phyloP scores from a whole-genome alignment of 352 stramenopile species.

The Peronosclerospora sorghi region DNA sequence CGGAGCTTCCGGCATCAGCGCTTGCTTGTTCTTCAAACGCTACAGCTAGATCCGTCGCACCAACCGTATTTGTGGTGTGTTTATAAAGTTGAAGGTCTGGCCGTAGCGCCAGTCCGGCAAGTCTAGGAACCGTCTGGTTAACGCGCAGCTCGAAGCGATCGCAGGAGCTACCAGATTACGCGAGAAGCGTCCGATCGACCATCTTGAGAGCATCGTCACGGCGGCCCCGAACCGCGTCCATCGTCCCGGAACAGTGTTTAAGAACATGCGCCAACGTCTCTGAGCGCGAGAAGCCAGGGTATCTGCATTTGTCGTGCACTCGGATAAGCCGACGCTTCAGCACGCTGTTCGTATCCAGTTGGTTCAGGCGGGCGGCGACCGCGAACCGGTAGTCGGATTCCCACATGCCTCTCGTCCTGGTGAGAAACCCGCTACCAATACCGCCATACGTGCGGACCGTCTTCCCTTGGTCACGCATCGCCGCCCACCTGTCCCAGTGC shows the following conservation, averaged over 20 bases:
- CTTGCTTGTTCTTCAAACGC: neutral
- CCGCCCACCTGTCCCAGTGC: neutral
- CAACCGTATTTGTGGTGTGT: constrained; percentile 3
- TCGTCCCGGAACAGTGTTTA: constrained; percentile 7
- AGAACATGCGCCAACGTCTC: constrained; percentile 6
- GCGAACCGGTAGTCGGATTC: constrained; percentile 12
- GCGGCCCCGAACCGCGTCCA: neutral
- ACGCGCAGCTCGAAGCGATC: constrained; percentile 3
- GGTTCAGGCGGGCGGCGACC: constrained; percentile 6
- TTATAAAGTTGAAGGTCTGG: constrained; percentile 6
- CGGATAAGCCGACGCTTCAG: no score
- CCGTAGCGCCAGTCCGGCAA: neutral
- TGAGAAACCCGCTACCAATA: constrained; percentile 5
- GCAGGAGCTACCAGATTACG: neutral
- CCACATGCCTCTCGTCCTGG: constrained; percentile 1
- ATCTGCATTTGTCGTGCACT: no score
- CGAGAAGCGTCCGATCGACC: constrained; percentile 4
- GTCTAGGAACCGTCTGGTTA: constrained; percentile 7
- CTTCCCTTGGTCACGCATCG: constrained; percentile 2
- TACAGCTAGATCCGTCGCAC: constrained; percentile 1
- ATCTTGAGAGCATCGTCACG: constrained; percentile 9
- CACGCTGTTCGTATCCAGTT: constrained; percentile 2
- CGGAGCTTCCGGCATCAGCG: neutral
- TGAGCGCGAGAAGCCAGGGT: no score
- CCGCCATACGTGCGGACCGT: neutral